Evolutionary conservation across 768 basidiomycete genomes (phyloP).

Genomic region (Naganishia randhawae): DNA sequence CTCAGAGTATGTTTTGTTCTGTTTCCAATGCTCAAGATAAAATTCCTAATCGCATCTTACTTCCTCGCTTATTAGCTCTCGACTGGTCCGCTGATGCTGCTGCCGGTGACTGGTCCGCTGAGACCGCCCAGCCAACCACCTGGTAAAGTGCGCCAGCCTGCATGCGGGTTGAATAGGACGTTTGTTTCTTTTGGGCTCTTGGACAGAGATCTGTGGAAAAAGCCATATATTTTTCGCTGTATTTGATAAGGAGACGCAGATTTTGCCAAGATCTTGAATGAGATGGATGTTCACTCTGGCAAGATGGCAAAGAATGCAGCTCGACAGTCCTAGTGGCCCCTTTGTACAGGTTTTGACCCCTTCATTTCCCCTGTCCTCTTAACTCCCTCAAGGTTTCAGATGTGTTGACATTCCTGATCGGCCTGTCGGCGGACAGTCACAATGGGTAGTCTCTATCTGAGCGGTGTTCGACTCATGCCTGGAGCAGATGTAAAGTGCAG

Average conservation of each 20-base stretch:
- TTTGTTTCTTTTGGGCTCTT: slow-evolving; percentile 18
- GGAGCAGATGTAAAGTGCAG: too few relatives aligned
- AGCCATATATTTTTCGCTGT: slow-evolving; percentile 25
- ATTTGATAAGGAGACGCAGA: slow-evolving; percentile 22
- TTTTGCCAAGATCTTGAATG: slow-evolving; percentile 16
- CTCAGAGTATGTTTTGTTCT: slow-evolving; percentile 45
- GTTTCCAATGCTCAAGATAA: slow-evolving; percentile 6
- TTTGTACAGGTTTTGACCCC: too few relatives aligned
- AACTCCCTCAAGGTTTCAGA: too few relatives aligned
- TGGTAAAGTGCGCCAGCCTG: slow-evolving; percentile 27
- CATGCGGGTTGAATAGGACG: slow-evolving; percentile 20
- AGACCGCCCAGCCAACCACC: slow-evolving; percentile 56
- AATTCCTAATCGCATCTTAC: slow-evolving; percentile 16
- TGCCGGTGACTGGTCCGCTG: slow-evolving; percentile 80
- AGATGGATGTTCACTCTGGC: slow-evolving; percentile 19
- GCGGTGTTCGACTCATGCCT: too few relatives aligned
- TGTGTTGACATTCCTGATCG: too few relatives aligned
- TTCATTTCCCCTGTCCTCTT: too few relatives aligned
- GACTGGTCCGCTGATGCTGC: slow-evolving; percentile 76
- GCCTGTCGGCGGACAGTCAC: too few relatives aligned
- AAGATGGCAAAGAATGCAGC: not conserved
- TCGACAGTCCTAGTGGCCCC: too few relatives aligned
- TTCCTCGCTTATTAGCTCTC: slow-evolving; percentile 55
- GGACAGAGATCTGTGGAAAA: slow-evolving; percentile 22
- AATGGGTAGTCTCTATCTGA: too few relatives aligned